Conservation (phyloP, 352 stramenopile genomes). For the Lagenidium giganteum region DNA sequence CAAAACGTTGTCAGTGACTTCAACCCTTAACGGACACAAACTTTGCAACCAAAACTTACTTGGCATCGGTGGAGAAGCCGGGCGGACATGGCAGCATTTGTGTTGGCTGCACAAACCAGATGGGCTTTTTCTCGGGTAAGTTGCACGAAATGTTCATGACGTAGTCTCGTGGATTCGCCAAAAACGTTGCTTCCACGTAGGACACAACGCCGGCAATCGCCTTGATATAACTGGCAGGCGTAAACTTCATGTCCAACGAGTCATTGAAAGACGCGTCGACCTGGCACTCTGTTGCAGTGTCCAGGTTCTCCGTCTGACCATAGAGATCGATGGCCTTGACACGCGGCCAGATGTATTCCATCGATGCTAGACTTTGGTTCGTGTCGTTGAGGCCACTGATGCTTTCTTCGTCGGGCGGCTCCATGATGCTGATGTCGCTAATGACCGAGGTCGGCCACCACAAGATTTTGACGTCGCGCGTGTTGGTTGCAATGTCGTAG, state of each 20-base stretch:
- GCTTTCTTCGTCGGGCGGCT: conserved; percentile 44
- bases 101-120: conserved; percentile 28
- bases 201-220: conserved; percentile 30
- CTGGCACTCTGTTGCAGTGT: conserved; percentile 36
- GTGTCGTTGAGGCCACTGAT: conserved; percentile 23
- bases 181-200: conserved; percentile 31
- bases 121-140: conserved; percentile 21
- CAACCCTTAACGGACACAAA: too few relatives aligned
- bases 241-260: conserved; percentile 12
- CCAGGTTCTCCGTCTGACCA: conserved; percentile 52
- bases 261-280: conserved; percentile 13
- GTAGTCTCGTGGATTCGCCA: conserved; percentile 23
- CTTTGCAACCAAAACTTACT: conserved; percentile 18
- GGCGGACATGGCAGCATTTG: conserved; percentile 31
- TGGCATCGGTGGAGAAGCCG: conserved; percentile 35
- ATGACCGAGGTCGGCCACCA: conserved; percentile 55
- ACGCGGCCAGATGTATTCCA: conserved; percentile 37
- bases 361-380: conserved; percentile 23
- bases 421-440: conserved; percentile 30
- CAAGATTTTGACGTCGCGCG: conserved; percentile 34
- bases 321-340: conserved; percentile 58
- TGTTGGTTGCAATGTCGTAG: conserved; percentile 62
- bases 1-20: not conserved
- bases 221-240: conserved; percentile 25
- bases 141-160: conserved; percentile 36